phyloP scores from a whole-genome alignment of 139 green algal genomes.

The Chlorella sp. region DNA sequence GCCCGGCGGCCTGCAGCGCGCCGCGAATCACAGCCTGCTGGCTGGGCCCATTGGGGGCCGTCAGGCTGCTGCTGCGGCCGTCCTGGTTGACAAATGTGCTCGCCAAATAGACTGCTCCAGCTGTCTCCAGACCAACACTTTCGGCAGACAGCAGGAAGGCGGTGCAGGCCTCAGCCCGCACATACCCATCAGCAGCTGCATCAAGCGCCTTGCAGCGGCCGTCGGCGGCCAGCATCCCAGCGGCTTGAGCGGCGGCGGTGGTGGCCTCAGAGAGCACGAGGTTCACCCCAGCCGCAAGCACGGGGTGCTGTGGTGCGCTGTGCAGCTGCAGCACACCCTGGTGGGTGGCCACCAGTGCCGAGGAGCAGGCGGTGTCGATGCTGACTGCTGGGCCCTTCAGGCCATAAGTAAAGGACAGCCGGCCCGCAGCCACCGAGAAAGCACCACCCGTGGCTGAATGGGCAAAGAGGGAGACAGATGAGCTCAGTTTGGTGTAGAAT shows the following conservation, averaged over 20 bases:
- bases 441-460: constrained; percentile 6
- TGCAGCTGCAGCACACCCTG: constrained; percentile 40
- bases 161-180: constrained; percentile 45
- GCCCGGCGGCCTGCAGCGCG: constrained; percentile 44
- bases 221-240: constrained; percentile 39
- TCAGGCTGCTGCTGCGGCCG: constrained; percentile 84
- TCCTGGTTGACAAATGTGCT: constrained; percentile 87
- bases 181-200: constrained; percentile 68
- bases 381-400: constrained; percentile 62
- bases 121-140: too few relatives aligned
- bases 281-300: constrained; percentile 41
- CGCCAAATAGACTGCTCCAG: not conserved
- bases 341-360: constrained; percentile 59
- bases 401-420: constrained; percentile 69
- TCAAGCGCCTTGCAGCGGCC: constrained; percentile 74
- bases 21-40: constrained; percentile 70
- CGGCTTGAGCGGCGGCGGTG: constrained; percentile 20
- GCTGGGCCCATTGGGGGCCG: constrained; percentile 79
- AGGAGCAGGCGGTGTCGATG: constrained; percentile 74
- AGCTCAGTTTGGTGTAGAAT: too few relatives aligned
- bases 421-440: constrained; percentile 53
- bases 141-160: not conserved
- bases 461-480: not conserved
- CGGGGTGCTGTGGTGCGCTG: not conserved
- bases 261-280: constrained; percentile 44